Base-by-base conservation (phyloP, 345 rosid genomes). In the Gossypium australe region DNA sequence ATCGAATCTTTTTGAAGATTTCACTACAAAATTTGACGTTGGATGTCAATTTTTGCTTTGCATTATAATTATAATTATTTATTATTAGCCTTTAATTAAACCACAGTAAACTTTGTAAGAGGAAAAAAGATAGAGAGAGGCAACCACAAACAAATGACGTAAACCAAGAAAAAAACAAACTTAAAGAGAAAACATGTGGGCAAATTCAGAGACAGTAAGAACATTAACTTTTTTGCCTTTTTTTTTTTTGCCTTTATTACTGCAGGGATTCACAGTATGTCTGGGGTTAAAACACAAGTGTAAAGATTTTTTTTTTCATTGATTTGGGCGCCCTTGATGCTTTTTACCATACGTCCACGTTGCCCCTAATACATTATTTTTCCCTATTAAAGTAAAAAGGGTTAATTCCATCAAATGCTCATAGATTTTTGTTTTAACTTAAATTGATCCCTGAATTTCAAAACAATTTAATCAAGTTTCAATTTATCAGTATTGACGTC, bases 141-240 rank as follows among this genome's bases (percentile, higher is more conserved):
- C 27, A 57, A 57, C 27, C 62, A 10, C 27, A 57, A 57, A 13
- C 62, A 10, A 57, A 57, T 57, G 29, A 22, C 29, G 6, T 22
- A 57, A 57, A 22, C 62, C 62, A 57, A 57, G 62, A 22, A 57
- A 57, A 57, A 20, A 57, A 20, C 53, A 49, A 49, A 49, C 13
- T 49, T 63, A 63, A 63, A 63, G 67, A 51, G n/a, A 41, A 49
- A 51, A 38, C 11, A 27, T 34, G 43, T 59, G 80, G 80, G 76
- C 49, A 64, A 70, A 34, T 60, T 43, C 72, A 44, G 38, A 20
- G 67, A 51, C 56, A 47, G 52, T 24, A 53, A 9, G 41, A 34
- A 34, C 41, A 34, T 34, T 34, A 34, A 34, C 41, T 60, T 22
- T 49, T 49, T 49, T 12, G 53, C 53, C 5, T 49, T 49, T 49